Evolutionary conservation across 2,329 filamentous ascomycete genomes (phyloP).

Genomic region (Phialemoniopsis sp.): DNA sequence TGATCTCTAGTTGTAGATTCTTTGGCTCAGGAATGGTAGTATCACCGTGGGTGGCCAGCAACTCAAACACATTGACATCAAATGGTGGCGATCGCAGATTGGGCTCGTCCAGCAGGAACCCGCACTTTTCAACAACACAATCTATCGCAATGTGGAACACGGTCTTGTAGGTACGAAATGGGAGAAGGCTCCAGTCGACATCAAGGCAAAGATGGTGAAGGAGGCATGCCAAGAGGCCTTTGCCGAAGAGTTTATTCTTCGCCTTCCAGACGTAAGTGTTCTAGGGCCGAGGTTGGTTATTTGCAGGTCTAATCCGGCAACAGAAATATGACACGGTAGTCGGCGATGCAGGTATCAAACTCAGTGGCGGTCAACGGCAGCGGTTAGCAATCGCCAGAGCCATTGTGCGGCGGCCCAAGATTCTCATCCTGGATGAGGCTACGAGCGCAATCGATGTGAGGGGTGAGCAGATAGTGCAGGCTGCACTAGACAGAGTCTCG

Average conservation of each 20-base stretch:
- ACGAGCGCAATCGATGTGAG: slow-evolving; percentile 47
- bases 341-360: slow-evolving; percentile 74
- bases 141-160: slow-evolving; percentile 50
- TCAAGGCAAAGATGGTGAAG: slow-evolving; percentile 51
- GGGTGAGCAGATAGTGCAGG: slow-evolving; percentile 21
- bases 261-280: slow-evolving; percentile 47
- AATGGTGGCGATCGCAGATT: slow-evolving; percentile 49
- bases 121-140: slow-evolving; percentile 37
- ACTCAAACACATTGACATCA: slow-evolving; percentile 50
- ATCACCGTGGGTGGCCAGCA: slow-evolving; percentile 15
- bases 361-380: slow-evolving; percentile 76
- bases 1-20: slow-evolving; percentile 7
- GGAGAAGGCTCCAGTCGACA: slow-evolving; percentile 29
- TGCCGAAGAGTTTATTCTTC: slow-evolving; percentile 65
- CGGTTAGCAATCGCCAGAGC: slow-evolving; percentile 56
- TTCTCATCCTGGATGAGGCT: slow-evolving; percentile 22
- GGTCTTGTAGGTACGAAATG: slow-evolving; percentile 39
- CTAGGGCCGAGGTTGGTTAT: no score
- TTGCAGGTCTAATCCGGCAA: no score
- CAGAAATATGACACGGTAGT: slow-evolving; percentile 70
- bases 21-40: slow-evolving; percentile 16
- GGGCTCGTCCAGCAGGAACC: slow-evolving; percentile 36
- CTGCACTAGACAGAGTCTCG: slow-evolving; percentile 19
- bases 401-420: slow-evolving; percentile 20
- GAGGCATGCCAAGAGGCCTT: slow-evolving; percentile 65